These are phyloP conservation scores for Chalara sp. DNA, from an alignment of 2,329 filamentous ascomycete species.

Conservation along the genomic window DNA sequence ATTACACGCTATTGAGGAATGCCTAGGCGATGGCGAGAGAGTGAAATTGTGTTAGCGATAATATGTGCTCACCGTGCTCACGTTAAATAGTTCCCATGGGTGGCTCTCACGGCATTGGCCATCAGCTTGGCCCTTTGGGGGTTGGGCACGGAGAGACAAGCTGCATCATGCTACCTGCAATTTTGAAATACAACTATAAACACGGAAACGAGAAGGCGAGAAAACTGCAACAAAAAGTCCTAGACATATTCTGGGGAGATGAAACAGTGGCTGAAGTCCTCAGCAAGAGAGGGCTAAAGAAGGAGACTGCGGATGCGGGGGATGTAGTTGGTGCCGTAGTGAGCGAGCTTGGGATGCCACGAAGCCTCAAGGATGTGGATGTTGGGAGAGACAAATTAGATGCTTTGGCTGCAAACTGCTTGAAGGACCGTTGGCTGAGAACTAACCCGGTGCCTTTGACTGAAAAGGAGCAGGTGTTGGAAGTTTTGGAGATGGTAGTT, in stretches of 20 bases:
- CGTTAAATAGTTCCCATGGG: constrained; percentile 27
- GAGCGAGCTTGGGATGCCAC: constrained; percentile 45
- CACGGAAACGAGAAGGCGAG: constrained; percentile 15
- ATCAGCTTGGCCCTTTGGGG: constrained; percentile 35
- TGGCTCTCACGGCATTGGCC: constrained; percentile 34
- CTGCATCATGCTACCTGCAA: constrained; percentile 46
- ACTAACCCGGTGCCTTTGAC: constrained; percentile 44
- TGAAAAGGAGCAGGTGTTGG: constrained; percentile 40
- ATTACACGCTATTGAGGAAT: too few relatives aligned
- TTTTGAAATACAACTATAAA: constrained; percentile 45
- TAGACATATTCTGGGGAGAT: constrained; percentile 18
- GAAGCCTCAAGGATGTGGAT: constrained; percentile 42
- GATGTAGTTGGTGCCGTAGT: constrained; percentile 46
- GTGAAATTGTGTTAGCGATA: too few relatives aligned
- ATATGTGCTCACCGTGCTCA: too few relatives aligned
- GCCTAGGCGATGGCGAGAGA: too few relatives aligned
- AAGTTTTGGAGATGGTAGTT: constrained; percentile 34
- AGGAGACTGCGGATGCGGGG: constrained; percentile 34
- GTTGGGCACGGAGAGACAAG: constrained; percentile 56
- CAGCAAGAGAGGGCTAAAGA: constrained; percentile 11
- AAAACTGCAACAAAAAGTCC: constrained; percentile 14
- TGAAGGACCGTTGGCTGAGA: constrained; percentile 42
- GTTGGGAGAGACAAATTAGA: constrained; percentile 42
- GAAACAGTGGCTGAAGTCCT: constrained; percentile 10
- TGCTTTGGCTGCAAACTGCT: constrained; percentile 39